A percentile compares a stretch with the other conserved stretches of the same genome.
Evolutionary conservation across 108 stramenopile species (phyloP).

Genomic region (Stephanodiscus minutulus): DNA sequence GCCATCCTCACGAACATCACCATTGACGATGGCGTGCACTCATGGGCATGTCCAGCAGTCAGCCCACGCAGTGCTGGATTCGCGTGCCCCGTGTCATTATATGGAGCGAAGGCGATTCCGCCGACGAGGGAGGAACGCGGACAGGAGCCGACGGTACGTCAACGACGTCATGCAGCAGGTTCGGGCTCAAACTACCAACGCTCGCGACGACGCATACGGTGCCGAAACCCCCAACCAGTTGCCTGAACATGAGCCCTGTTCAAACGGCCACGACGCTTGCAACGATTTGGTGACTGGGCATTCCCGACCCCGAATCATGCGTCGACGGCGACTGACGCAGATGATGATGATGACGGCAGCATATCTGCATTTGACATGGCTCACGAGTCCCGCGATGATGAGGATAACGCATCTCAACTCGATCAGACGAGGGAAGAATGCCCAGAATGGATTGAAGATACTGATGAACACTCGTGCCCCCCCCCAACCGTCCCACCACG

Average conservation of each 20-base stretch:
- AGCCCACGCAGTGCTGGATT: neutral
- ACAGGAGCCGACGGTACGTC: neutral
- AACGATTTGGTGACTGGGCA: neutral
- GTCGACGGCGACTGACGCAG: too few species aligned
- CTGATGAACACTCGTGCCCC: too few species aligned
- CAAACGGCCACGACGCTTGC: neutral
- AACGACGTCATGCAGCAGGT: neutral
- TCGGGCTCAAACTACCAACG: neutral
- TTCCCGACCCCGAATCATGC: neutral
- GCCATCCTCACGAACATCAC: too few species aligned
- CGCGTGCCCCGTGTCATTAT: neutral
- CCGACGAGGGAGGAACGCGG: neutral
- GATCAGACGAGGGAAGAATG: too few species aligned
- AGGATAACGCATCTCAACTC: too few species aligned
- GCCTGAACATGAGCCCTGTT: neutral
- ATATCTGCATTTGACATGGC: too few species aligned
- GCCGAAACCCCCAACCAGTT: neutral
- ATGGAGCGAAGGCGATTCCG: neutral
- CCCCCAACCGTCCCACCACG: too few species aligned
- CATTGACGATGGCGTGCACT: neutral
- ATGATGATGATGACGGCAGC: neutral
- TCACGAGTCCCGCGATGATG: too few species aligned
- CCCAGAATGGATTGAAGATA: too few species aligned
- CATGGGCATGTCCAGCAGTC: neutral
- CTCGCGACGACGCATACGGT: neutral